A percentile compares a stretch with the other conserved stretches of the same genome.
These are phyloP conservation scores for Phytophthora rubi DNA, from an alignment of 352 stramenopile species.

Conservation along the genomic window DNA sequence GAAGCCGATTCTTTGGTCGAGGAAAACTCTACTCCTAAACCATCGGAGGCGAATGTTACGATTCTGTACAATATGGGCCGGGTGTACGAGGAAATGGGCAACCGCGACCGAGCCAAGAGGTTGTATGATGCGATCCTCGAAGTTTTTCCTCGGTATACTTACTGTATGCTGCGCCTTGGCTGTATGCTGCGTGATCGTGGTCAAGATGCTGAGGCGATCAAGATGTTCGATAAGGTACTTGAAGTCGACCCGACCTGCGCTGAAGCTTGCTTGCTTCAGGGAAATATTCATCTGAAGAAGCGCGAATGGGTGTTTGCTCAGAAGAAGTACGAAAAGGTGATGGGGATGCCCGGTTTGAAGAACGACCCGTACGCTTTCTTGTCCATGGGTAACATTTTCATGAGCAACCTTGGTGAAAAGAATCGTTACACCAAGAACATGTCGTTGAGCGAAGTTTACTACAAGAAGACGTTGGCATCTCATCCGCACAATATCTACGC, in stretches of 20 bases:
- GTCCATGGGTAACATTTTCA: conserved; percentile 98
- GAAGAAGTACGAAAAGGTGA: conserved; percentile 94
- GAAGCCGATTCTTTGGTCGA: conserved; percentile 49
- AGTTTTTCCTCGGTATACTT: conserved; percentile 94
- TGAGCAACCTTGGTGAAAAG: conserved; percentile 96
- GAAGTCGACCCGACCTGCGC: conserved; percentile 91
- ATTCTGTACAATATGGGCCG: conserved; percentile 97
- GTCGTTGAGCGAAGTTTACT: conserved; percentile 94
- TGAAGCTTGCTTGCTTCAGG: conserved; percentile 94
- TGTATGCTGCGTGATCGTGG: conserved; percentile 95
- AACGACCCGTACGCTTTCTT: conserved; percentile 97
- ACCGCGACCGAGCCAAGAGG: conserved; percentile 89
- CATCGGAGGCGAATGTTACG: conserved; percentile 87
- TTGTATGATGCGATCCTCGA: conserved; percentile 95
- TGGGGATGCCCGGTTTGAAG: conserved; percentile 95
- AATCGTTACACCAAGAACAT: conserved; percentile 97
- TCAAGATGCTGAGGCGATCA: conserved; percentile 87
- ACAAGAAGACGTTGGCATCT: conserved; percentile 94
- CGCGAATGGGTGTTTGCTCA: conserved; percentile 95
- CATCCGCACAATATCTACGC: conserved; percentile 96
- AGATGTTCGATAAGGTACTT: conserved; percentile 94
- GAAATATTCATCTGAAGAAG: conserved; percentile 95
- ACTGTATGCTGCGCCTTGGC: conserved; percentile 93
- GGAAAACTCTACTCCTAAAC: conserved; percentile 48
- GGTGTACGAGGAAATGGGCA: conserved; percentile 93